Base-by-base conservation (phyloP, 805 yeast genomes). In the Teunomyces barrocoloradensis region DNA sequence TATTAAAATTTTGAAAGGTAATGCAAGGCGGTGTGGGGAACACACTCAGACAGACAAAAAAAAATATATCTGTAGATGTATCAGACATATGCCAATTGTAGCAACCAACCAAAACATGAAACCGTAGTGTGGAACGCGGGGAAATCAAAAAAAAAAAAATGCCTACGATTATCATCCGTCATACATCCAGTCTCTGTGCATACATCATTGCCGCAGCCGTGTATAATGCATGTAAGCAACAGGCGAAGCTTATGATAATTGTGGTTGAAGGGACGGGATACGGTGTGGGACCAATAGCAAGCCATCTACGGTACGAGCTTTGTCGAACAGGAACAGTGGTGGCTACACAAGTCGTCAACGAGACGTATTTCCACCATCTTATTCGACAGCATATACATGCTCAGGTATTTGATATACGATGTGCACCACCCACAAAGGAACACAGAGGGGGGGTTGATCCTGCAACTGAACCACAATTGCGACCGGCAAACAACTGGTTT, bases 111-210 rank as follows among this genome's bases (percentile, higher is more conserved):
- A 25, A 25, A 25, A 9, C 11, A 25, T 9, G 27, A 25, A 25
- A 25, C 25, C 25, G 9, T 21, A 21, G 25, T 6, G 25, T 5
- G 2, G 25, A 21, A 21, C 27, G 27, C 27, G 27, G 27, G 27
- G 27, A 25, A 25, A 18, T 18, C 4, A 18, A 18, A 15, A 15
- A 15, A 9, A 15, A 7, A 6, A 32, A 2, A 4, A 34, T 37
- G 40, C 17, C 27, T 5, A 37, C 40, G 3, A 21, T 23, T 27
- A 37, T 37, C 25, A 37, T 37, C 12, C 25, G 40, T 5, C 40
- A 37, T 15, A 13, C 40, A n/a, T 37, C 40, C 33, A 17, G 42
- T 28, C 18, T 46, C 37, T 30, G 25, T 33, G 37, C 30, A 40
- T 33, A 30, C 39, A 21, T 37, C 5, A 37, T 37, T 6, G 40